Percentiles rank a stretch among this genome's conserved stretches.
Evolutionary conservation across 805 yeast species (phyloP).

Genomic region (Metschnikowia bowlesiae): DNA sequence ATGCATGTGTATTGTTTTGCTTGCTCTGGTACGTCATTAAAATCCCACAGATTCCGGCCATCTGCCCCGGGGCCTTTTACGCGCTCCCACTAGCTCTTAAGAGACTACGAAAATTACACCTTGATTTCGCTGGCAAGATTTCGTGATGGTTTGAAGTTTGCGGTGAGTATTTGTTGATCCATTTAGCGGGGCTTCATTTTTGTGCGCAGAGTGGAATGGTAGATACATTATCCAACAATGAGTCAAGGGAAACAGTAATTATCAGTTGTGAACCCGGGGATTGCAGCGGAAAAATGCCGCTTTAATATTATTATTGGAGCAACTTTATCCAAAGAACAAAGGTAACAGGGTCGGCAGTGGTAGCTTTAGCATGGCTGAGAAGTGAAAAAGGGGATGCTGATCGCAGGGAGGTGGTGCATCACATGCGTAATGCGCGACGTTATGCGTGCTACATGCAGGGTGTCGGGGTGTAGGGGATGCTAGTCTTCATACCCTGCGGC

Average conservation of each 20-base stretch:
- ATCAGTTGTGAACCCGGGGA: background rate
- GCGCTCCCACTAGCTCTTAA: background rate
- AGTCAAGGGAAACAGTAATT: background rate
- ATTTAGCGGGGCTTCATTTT: background rate
- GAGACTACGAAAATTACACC: background rate
- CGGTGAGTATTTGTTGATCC: no score
- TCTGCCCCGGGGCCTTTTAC: background rate
- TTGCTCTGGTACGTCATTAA: slow-evolving; percentile 3
- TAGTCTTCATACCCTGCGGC: background rate
- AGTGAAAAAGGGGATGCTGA: slow-evolving; percentile 3
- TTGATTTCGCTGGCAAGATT: background rate
- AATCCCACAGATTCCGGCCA: background rate
- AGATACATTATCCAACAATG: background rate
- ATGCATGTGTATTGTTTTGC: slow-evolving; percentile 3
- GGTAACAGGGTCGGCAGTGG: background rate
- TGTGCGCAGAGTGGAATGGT: slow-evolving; percentile 1
- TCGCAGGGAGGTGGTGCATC: slow-evolving; percentile 5
- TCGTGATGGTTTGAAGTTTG: background rate
- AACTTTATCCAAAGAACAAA: background rate
- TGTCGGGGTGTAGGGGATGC: background rate
- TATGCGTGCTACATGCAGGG: background rate
- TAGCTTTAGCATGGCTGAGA: background rate
- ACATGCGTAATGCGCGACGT: slow-evolving; percentile 4
- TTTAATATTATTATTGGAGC: background rate
- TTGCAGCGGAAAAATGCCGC: background rate